Conservation (phyloP, 2,329 filamentous ascomycete genomes). For the Dactylellina cionopaga region DNA sequence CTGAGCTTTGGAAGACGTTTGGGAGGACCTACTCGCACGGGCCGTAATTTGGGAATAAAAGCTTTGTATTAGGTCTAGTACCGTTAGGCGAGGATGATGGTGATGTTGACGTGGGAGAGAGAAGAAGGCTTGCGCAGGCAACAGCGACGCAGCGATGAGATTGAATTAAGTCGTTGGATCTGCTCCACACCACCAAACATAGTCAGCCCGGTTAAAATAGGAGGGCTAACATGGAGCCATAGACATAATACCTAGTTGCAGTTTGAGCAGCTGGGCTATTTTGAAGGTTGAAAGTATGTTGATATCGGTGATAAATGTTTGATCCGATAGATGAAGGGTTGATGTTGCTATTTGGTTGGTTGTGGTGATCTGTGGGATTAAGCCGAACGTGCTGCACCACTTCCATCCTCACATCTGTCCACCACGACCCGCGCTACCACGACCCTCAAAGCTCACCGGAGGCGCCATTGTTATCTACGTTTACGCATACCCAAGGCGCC, state of each 20-base stretch:
- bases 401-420: conserved; percentile 6
- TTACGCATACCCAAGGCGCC: neutral
- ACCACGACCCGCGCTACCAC: conserved; percentile 24
- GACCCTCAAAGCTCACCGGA: neutral
- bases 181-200: neutral
- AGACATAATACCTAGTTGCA: neutral
- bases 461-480: neutral
- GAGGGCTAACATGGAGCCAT: neutral
- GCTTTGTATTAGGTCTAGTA: neutral
- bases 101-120: neutral
- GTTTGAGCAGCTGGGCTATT: neutral
- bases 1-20: no score
- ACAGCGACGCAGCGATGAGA: conserved; percentile 21
- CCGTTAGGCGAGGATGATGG: neutral
- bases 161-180: neutral
- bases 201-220: neutral
- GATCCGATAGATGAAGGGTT: neutral
- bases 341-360: neutral
- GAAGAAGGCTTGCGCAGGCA: conserved; percentile 6
- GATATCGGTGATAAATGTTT: neutral
- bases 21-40: conserved; percentile 18
- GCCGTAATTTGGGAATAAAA: neutral
- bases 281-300: neutral
- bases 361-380: conserved; percentile 8
- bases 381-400: conserved; percentile 10